These are phyloP conservation scores for Sphagnurus paluster DNA, from an alignment of 1,284 basidiomycete species.

Conservation along the genomic window DNA sequence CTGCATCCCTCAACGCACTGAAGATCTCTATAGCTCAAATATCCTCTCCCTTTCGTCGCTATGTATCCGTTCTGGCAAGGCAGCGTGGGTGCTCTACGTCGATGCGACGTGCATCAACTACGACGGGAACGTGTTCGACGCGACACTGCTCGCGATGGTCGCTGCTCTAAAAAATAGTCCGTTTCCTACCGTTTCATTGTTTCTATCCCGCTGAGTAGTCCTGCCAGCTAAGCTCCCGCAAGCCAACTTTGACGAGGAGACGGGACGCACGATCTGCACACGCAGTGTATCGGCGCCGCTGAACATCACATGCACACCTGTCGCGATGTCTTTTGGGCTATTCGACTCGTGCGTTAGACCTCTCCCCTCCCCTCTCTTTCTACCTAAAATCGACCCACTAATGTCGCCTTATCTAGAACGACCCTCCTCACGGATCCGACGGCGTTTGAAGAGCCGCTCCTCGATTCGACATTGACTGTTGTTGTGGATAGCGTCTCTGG, in stretches of 20 bases:
- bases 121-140: constrained; percentile 95
- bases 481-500: constrained; percentile 54
- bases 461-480: constrained; percentile 70
- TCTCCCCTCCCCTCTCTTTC: not conserved
- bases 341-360: constrained; percentile 71
- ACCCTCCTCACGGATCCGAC: constrained; percentile 82
- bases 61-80: constrained; percentile 78
- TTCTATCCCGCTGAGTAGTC: not conserved
- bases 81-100: constrained; percentile 91
- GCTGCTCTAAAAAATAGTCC: constrained; percentile 83
- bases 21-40: constrained; percentile 51
- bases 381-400: not conserved
- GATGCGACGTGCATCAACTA: constrained; percentile 96
- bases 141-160: constrained; percentile 84
- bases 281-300: constrained; percentile 50
- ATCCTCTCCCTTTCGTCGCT: constrained; percentile 69
- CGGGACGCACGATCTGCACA: constrained; percentile 66
- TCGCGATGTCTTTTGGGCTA: constrained; percentile 78
- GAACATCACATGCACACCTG: constrained; percentile 50
- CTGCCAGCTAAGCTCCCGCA: constrained; percentile 72
- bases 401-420: constrained; percentile 39
- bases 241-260: constrained; percentile 73
- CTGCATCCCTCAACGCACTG: not conserved
- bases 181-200: constrained; percentile 27
- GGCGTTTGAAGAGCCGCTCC: constrained; percentile 86